phyloP scores from a whole-genome alignment of 495 filamentous ascomycete genomes.

The Penicillium lagena region DNA sequence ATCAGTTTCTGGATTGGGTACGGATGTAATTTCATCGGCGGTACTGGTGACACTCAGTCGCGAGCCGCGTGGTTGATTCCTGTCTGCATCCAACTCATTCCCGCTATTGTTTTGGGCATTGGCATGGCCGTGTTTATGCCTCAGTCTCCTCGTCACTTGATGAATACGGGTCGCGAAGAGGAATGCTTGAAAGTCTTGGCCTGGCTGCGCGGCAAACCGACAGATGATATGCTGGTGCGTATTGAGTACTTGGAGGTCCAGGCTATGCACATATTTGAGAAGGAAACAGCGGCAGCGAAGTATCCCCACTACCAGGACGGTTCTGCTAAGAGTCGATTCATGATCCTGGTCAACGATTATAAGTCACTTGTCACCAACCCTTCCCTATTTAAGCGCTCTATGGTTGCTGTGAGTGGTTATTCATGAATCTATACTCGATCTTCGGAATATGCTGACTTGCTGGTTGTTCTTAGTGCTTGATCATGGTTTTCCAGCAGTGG shows the following conservation, averaged over 20 bases:
- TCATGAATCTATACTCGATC: background rate
- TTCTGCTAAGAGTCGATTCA: conserved; percentile 23
- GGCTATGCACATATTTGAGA: conserved; percentile 70
- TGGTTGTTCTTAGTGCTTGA: conserved; percentile 14
- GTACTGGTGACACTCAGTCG: conserved; percentile 34
- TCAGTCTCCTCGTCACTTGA: conserved; percentile 72
- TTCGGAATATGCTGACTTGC: conserved; percentile 1
- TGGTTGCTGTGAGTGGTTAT: conserved; percentile 21
- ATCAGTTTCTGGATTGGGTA: conserved; percentile 51
- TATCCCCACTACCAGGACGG: conserved; percentile 26
- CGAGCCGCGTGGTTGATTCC: conserved; percentile 40
- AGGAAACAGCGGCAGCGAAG: conserved; percentile 53
- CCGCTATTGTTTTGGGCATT: conserved; percentile 30
- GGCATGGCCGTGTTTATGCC: conserved; percentile 64
- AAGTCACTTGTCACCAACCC: conserved; percentile 25
- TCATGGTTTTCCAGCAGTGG: conserved; percentile 55
- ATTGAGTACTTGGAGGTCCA: conserved; percentile 78
- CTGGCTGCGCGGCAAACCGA: conserved; percentile 50
- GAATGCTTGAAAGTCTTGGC: conserved; percentile 48
- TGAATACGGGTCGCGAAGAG: conserved; percentile 44
- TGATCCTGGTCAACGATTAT: conserved; percentile 23
- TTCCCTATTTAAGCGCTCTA: conserved; percentile 31
- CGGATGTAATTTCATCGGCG: conserved; percentile 40
- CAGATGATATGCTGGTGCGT: conserved; percentile 58
- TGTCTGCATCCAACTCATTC: conserved; percentile 37